Evolutionary conservation across 805 yeast genomes (phyloP).

Genomic region (Myxozyma mucilagina): DNA sequence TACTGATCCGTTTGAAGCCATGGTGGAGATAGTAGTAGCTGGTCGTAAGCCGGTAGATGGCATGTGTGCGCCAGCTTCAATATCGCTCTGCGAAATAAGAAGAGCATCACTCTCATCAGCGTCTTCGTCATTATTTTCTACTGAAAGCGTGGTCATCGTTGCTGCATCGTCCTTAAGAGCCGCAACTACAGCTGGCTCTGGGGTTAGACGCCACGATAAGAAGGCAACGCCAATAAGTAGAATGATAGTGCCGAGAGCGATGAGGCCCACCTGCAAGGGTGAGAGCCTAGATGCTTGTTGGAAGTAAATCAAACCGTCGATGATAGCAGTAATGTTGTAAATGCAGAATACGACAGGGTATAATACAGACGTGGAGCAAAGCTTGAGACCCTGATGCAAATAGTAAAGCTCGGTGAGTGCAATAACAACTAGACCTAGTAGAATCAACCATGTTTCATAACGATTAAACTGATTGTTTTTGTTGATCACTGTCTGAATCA

Average conservation of each 20-base stretch:
- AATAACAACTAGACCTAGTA: conserved; percentile 56
- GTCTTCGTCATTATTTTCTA: conserved; percentile 6
- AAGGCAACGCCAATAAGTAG: conserved; percentile 61
- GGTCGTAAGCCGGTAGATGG: conserved; percentile 1
- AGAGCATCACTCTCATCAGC: conserved; percentile 25
- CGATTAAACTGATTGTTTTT: conserved; percentile 45
- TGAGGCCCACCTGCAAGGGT: conserved; percentile 42
- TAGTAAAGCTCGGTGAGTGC: conserved; percentile 72
- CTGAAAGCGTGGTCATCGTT: conserved; percentile 12
- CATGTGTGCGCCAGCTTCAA: conserved; percentile 10
- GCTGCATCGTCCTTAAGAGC: conserved; percentile 18
- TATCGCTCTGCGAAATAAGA: conserved; percentile 11
- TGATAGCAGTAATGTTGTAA: conserved; percentile 67
- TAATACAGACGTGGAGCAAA: conserved; percentile 70
- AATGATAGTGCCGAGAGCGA: conserved; percentile 51
- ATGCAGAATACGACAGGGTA: conserved; percentile 86
- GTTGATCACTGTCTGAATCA: conserved; percentile 48
- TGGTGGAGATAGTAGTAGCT: conserved; percentile 4
- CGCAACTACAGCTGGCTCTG: conserved; percentile 18
- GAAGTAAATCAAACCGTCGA: conserved; percentile 63
- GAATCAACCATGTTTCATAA: conserved; percentile 52
- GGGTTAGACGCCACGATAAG: conserved; percentile 54
- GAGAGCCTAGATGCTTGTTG: conserved; percentile 50
- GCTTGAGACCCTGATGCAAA: conserved; percentile 69
- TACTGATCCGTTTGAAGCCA: background rate